Percentiles rank a stretch among this genome's conserved stretches.
phyloP scores from a whole-genome alignment of 2,329 filamentous ascomycete species.

The Grosmannia serpens region DNA sequence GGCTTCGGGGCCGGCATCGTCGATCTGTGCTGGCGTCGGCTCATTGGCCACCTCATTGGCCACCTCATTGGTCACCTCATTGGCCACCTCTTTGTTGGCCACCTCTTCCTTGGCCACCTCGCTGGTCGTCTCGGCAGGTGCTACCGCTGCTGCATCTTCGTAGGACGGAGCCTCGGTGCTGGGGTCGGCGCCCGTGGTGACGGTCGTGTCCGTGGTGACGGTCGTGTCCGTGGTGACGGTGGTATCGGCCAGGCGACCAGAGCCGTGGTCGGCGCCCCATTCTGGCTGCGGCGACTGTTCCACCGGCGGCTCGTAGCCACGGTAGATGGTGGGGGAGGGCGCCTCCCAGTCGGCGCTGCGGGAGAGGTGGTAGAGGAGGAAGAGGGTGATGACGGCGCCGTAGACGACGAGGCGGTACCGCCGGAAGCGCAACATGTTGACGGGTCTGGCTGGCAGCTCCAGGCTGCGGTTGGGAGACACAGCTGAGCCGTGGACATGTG shows the following conservation, averaged over 20 bases:
- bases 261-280: no score
- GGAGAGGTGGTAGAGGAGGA: constrained; percentile 40
- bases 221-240: no score
- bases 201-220: no score
- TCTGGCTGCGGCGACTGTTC: neutral
- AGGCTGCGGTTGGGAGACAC: neutral
- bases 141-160: neutral
- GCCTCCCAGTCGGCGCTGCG: constrained; percentile 26
- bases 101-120: neutral
- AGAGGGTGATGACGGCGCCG: constrained; percentile 40
- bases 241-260: no score
- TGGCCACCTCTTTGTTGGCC: neutral
- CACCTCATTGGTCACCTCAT: neutral
- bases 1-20: neutral
- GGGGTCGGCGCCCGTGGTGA: no score
- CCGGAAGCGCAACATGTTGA: constrained; percentile 43
- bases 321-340: constrained; percentile 11
- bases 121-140: neutral
- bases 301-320: constrained; percentile 5
- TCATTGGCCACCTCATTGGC: neutral
- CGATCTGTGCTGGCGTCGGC: neutral
- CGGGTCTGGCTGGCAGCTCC: neutral
- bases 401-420: constrained; percentile 50
- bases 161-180: neutral
- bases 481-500: no score